A percentile compares a stretch with the other conserved stretches of the same genome.
These are phyloP conservation scores for Syzygium aqueum DNA, from an alignment of 345 rosid species.

Conservation along the genomic window DNA sequence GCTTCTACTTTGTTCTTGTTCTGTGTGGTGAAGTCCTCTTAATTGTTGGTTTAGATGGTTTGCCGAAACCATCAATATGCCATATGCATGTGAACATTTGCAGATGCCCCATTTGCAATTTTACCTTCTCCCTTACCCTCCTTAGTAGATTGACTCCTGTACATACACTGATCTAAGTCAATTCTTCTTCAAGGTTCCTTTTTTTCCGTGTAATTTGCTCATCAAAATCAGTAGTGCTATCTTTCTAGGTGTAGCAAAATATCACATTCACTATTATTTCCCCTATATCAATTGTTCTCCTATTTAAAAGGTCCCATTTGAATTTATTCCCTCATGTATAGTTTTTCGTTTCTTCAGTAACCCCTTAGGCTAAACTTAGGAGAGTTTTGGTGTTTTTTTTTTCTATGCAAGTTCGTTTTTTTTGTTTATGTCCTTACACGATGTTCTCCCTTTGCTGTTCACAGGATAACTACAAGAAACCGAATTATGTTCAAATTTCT, in stretches of 20 bases:
- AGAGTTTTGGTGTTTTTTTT: neutral
- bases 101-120: neutral
- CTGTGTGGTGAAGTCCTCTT: neutral
- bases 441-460: neutral
- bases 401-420: neutral
- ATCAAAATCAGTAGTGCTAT: neutral
- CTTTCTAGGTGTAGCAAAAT: neutral
- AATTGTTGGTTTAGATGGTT: neutral
- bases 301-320: neutral
- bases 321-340: neutral
- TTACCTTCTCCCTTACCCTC: neutral
- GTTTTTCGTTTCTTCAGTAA: neutral
- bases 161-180: neutral
- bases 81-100: neutral
- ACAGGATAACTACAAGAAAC: conserved; percentile 66
- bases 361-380: neutral
- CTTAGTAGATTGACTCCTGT: neutral
- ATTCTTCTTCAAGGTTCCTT: neutral
- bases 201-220: neutral
- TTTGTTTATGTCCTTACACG: neutral
- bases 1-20: neutral
- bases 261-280: neutral
- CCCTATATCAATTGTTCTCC: neutral
- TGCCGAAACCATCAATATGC: neutral
- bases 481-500: conserved; percentile 77